A percentile compares a stretch with the other conserved stretches of the same genome.
These are phyloP conservation scores for Botrytis sinoallii DNA, from an alignment of 2,329 filamentous ascomycete species.

Conservation along the genomic window DNA sequence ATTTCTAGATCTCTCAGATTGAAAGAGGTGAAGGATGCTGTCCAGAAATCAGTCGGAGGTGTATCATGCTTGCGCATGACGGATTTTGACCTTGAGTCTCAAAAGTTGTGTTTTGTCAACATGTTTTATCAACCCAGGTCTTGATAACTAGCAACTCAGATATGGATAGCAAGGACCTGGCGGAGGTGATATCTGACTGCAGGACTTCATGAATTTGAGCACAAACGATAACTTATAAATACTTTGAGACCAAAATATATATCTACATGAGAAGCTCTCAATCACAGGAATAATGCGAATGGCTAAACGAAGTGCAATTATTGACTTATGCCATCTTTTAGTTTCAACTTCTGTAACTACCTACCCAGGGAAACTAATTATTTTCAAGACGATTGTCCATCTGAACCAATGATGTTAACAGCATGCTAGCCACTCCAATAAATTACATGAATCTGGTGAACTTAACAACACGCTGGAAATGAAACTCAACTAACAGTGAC, in stretches of 20 bases:
- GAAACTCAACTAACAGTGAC: neutral
- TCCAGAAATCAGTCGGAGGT: neutral
- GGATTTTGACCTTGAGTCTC: neutral
- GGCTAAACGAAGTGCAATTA: neutral
- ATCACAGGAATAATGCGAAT: neutral
- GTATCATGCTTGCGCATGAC: neutral
- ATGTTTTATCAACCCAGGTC: neutral
- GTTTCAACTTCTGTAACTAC: neutral
- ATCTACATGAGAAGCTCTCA: neutral
- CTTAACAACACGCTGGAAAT: rapidly evolving
- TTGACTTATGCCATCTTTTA: neutral
- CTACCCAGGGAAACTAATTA: neutral
- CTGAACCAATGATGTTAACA: neutral
- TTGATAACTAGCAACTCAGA: no score
- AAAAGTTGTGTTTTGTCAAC: neutral
- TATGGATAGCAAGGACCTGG: neutral
- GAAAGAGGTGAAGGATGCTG: neutral
- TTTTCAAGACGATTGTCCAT: neutral
- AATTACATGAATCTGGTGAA: neutral
- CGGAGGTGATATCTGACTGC: neutral
- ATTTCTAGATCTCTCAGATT: neutral
- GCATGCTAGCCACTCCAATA: neutral
- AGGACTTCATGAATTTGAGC: neutral
- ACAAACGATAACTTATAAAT: neutral
- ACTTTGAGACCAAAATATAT: neutral